phyloP scores from a whole-genome alignment of 2,329 filamentous ascomycete species.

The Neofusicoccum cordaticola region DNA sequence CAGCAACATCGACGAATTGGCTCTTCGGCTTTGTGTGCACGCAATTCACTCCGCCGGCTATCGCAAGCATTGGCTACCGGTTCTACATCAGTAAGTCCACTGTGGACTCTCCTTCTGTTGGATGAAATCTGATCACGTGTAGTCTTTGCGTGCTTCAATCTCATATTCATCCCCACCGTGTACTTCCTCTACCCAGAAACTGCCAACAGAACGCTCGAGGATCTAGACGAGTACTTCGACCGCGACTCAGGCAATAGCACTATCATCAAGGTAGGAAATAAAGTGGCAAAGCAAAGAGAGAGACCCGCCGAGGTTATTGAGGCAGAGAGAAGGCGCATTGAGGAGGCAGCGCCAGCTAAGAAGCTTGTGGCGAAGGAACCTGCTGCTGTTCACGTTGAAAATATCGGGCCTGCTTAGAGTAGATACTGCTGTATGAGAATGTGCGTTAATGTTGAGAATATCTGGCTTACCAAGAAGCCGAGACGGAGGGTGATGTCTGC shows the following conservation, averaged over 20 bases:
- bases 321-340: slow-evolving; percentile 23
- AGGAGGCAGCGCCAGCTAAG: not conserved
- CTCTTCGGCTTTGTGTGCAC: slow-evolving; percentile 43
- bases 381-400: not conserved
- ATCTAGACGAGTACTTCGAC: slow-evolving; percentile 28
- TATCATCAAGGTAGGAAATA: slow-evolving; percentile 22
- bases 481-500: no score
- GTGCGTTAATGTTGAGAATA: no score
- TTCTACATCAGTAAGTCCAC: slow-evolving; percentile 33
- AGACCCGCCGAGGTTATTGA: slow-evolving; percentile 24
- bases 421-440: no score
- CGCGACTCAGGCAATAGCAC: slow-evolving; percentile 16
- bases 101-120: no score
- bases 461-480: no score
- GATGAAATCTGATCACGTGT: not conserved
- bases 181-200: slow-evolving; percentile 31
- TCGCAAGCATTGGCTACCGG: slow-evolving; percentile 42
- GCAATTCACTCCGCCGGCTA: slow-evolving; percentile 46
- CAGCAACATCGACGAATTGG: slow-evolving; percentile 48
- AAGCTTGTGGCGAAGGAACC: not conserved
- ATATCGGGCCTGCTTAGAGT: not conserved
- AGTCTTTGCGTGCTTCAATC: slow-evolving; percentile 31
- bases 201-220: slow-evolving; percentile 27
- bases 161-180: slow-evolving; percentile 23
- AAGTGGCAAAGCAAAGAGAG: slow-evolving; percentile 23